These are phyloP conservation scores for Rhodamnia argentea DNA, from an alignment of 345 rosid genomes.

Conservation along the genomic window DNA sequence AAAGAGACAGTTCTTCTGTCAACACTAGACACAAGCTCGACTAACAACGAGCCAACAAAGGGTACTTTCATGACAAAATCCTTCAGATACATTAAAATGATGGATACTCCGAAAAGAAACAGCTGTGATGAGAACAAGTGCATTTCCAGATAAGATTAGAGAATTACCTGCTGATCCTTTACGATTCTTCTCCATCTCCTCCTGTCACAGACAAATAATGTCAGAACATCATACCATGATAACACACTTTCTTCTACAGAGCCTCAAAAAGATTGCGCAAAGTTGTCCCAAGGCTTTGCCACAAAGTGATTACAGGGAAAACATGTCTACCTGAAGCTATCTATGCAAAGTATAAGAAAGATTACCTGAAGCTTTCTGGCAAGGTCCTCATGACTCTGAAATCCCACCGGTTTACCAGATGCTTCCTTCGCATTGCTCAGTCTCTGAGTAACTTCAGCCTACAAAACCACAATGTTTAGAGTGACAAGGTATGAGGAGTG, in stretches of 20 bases:
- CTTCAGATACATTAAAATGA: not conserved
- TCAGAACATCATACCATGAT: not conserved
- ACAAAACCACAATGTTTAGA: not conserved
- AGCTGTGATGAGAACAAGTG: not conserved
- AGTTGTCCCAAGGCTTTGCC: not conserved
- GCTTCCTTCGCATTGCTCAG: conserved; percentile 77
- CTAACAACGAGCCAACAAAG: not conserved
- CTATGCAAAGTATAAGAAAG: not conserved
- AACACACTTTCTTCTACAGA: not conserved
- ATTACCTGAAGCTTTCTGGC: conserved; percentile 92
- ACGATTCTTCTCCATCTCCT: conserved; percentile 95
- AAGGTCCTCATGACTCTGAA: conserved; percentile 90
- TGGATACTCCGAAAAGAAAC: not conserved
- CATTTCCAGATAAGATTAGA: not conserved
- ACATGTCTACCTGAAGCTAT: not conserved
- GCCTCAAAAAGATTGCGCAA: not conserved
- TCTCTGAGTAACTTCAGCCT: conserved; percentile 98
- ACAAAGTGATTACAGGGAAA: not conserved
- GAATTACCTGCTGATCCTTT: conserved; percentile 54
- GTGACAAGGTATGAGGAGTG: not conserved
- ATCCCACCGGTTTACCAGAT: conserved; percentile 49
- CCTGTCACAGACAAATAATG: conserved; percentile 41
- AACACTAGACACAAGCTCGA: not conserved
- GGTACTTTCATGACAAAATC: not conserved
- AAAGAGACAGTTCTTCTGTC: not conserved